A percentile compares a stretch with the other conserved stretches of the same genome.
phyloP scores from a whole-genome alignment of 2,329 filamentous ascomycete species.

The Rosellinia necatrix region DNA sequence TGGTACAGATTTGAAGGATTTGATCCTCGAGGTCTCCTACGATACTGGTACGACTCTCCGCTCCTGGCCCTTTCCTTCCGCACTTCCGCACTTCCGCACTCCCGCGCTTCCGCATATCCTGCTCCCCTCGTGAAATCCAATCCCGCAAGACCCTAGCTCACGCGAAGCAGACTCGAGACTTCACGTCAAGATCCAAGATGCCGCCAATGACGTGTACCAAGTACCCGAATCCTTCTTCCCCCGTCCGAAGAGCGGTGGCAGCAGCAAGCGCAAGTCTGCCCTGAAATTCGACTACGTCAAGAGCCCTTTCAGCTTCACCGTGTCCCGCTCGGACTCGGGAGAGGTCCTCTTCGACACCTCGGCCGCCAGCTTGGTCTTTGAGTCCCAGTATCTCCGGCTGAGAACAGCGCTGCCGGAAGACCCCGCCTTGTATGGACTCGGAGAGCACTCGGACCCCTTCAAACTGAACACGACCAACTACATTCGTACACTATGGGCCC shows the following conservation, averaged over 20 bases:
- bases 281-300: conserved; percentile 43
- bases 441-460: conserved; percentile 76
- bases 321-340: conserved; percentile 44
- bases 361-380: conserved; percentile 69
- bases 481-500: conserved; percentile 70
- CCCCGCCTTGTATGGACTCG: conserved; percentile 77
- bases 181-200: conserved; percentile 75
- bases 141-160: conserved; percentile 17
- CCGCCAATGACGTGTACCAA: conserved; percentile 72
- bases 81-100: no score
- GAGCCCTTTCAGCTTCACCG: conserved; percentile 48
- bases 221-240: conserved; percentile 72
- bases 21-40: conserved; percentile 68
- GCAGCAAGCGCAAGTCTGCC: conserved; percentile 29
- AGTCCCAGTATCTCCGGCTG: conserved; percentile 76
- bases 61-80: no score
- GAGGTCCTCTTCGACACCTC: conserved; percentile 72
- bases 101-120: no score
- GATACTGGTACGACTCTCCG: conserved; percentile 59
- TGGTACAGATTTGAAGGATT: conserved; percentile 66
- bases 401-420: conserved; percentile 70
- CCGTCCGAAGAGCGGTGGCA: conserved; percentile 50
- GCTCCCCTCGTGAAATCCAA: not conserved
- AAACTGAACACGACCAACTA: conserved; percentile 71
- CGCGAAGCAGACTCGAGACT: conserved; percentile 62